Evolutionary conservation across 2,329 filamentous ascomycete genomes (phyloP), one percentile per base, ranked within the genome.

Genomic region (Aotearoamyces nothofagi): DNA sequence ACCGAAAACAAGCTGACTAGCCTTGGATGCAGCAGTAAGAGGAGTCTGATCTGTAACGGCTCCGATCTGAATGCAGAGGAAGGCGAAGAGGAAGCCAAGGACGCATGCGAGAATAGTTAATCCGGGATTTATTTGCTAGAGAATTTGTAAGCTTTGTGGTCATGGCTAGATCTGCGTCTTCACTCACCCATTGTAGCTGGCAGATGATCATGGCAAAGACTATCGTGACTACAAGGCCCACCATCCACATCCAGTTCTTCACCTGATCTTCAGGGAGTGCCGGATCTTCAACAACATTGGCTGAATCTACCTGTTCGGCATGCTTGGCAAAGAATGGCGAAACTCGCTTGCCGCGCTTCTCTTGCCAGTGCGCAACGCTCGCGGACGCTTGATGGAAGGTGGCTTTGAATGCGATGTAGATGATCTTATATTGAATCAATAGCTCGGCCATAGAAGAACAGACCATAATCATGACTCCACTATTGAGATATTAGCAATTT

Each of bases 1-100:
- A 38, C 73, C 73, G 26, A 75, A 70, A 31, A 79, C 61, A 32
- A 78, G 66, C 54, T 78, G 74, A 2, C 70, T 74, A 4, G 73
- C 73, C 52, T 78, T 79, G 39, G 71, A 63, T 1, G 69, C 69
- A 3, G 74, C 70, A 3, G 73, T 78, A 3, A 78, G 55, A 1
- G 74, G 74, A 0, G 72, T 71, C 39, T 65, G 65, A 39, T 74
- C 68, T 10, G 61, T 20, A n/a, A 65, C 61, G 33, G 61, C 69
- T 16, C 63, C 61, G 44, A 66, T 69, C 45, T 73, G 67, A 36
- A 72, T 67, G 26, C 65, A 66, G 14, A 74, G 53, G 54, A 72
- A 68, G 24, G 65, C 63, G 51, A 73, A 73, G 42, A 73, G 54
- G 54, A 73, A 67, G 31, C 63, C 63, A 22, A 74, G 54, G 35